Base-by-base conservation (phyloP, 768 basidiomycete species). In the Trametes elegans region DNA sequence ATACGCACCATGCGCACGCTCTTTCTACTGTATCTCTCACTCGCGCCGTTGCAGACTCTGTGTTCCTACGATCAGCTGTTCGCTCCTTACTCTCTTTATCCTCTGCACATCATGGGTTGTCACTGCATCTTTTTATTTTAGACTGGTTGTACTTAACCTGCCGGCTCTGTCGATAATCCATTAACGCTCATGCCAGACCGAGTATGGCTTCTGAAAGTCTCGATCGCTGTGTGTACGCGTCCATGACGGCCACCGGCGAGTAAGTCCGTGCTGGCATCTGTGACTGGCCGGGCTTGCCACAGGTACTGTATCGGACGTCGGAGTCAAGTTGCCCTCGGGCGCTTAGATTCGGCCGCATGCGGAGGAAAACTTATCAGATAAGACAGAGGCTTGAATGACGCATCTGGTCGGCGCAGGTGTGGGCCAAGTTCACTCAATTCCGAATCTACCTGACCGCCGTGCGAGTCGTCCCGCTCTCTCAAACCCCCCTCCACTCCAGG, bases 141-240 rank as follows among this genome's bases (percentile, higher is more conserved):
- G 57, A 54, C 41, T 59, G 57, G 52, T 58, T 59, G 57, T 59
- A 59, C 57, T 49, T 59, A 59, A n/a, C 52, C 52, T 53, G 52
- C 52, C 57, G 48, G 57, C 52, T 40, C 52, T 53, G 51, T 58
- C 50, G 50, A 57, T 58, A 58, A 58, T 58, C 31, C 31, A 58
- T 51, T 27, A n/a, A n/a, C 34, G 10, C 41, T 43, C 38, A 45
- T 51, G 49, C 44, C 29, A 26, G 36, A 35, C 40, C n/a, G n/a
- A n/a, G n/a, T n/a, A n/a, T n/a, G n/a, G n/a, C n/a, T n/a, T n/a
- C n/a, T n/a, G n/a, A n/a, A n/a, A n/a, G n/a, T n/a, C n/a, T n/a
- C n/a, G n/a, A n/a, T n/a, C n/a, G n/a, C n/a, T n/a, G n/a, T n/a
- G n/a, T n/a, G n/a, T n/a, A n/a, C n/a, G n/a, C n/a, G n/a, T n/a